These are phyloP conservation scores for Stygiomarasmius scandens DNA, from an alignment of 1,284 basidiomycete genomes.

Conservation along the genomic window DNA sequence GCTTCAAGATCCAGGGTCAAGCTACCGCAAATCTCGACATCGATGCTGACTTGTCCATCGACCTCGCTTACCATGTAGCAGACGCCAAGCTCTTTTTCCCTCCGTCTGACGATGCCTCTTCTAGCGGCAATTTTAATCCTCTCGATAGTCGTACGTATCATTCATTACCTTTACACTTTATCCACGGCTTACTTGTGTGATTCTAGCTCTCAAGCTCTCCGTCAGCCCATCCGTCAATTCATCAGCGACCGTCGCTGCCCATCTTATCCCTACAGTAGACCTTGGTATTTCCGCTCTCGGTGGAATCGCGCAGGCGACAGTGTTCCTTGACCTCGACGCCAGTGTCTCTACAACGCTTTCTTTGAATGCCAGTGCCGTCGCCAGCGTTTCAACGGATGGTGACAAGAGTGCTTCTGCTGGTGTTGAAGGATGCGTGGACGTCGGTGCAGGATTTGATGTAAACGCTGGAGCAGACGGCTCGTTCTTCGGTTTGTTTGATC, in stretches of 20 bases:
- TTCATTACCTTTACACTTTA: neutral
- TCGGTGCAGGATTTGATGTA: slow-evolving; percentile 21
- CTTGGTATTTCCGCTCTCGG: slow-evolving; percentile 40
- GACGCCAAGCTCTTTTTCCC: slow-evolving; percentile 42
- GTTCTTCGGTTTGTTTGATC: slow-evolving; percentile 24
- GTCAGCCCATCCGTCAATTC: slow-evolving; percentile 34
- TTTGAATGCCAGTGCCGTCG: slow-evolving; percentile 23
- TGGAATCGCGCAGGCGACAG: slow-evolving; percentile 33
- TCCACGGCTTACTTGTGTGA: neutral
- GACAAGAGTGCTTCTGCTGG: neutral
- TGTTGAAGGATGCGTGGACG: slow-evolving; percentile 13
- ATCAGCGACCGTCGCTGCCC: slow-evolving; percentile 39
- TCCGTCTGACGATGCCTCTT: slow-evolving; percentile 14
- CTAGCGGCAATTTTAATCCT: slow-evolving; percentile 32
- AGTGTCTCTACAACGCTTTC: slow-evolving; percentile 31
- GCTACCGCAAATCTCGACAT: slow-evolving; percentile 15
- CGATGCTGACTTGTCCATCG: slow-evolving; percentile 13
- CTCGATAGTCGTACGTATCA: slow-evolving; percentile 33
- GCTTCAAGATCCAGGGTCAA: slow-evolving; percentile 14
- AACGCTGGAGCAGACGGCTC: slow-evolving; percentile 22
- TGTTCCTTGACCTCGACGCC: slow-evolving; percentile 44
- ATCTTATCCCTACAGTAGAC: slow-evolving; percentile 44
- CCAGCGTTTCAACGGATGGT: neutral
- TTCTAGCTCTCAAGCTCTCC: slow-evolving; percentile 38
- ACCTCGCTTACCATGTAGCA: slow-evolving; percentile 20